These are phyloP conservation scores for Friedmanniomyces endolithicus DNA, from an alignment of 495 filamentous ascomycete species.

Conservation along the genomic window DNA sequence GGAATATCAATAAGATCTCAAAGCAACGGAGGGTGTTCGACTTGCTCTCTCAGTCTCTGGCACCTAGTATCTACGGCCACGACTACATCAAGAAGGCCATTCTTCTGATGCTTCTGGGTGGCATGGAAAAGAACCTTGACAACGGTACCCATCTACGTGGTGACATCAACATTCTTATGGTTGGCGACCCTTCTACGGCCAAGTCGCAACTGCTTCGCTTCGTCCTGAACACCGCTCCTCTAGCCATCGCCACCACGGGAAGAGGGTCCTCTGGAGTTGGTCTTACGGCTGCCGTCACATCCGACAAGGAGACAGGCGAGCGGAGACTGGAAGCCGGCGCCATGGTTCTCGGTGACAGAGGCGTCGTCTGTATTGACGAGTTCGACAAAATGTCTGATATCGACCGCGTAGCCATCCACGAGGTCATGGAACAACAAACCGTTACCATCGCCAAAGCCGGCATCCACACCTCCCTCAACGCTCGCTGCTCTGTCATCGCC, in stretches of 20 bases:
- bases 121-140: conserved; percentile 97
- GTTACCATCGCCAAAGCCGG: conserved; percentile 98
- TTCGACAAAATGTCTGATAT: conserved; percentile 99
- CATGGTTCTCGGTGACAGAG: conserved; percentile 95
- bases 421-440: conserved; percentile 99
- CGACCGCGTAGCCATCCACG: conserved; percentile 95
- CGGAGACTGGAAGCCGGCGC: conserved; percentile 90
- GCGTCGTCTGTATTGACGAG: conserved; percentile 98
- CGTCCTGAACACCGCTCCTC: conserved; percentile 89
- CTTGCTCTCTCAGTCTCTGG: conserved; percentile 84
- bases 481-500: conserved; percentile 90
- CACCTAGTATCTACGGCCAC: conserved; percentile 95
- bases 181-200: conserved; percentile 95
- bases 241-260: conserved; percentile 95
- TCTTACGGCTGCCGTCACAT: conserved; percentile 92
- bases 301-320: conserved; percentile 96
- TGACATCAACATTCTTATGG: conserved; percentile 99
- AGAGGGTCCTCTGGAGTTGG: conserved; percentile 95
- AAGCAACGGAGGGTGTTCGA: conserved; percentile 95
- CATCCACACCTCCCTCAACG: conserved; percentile 96
- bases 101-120: conserved; percentile 89
- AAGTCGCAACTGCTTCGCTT: conserved; percentile 97
- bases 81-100: conserved; percentile 98
- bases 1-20: conserved; percentile 94
- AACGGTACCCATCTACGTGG: conserved; percentile 96